phyloP scores from a whole-genome alignment of 73 alveolate genomes.

The Stentor coeruleus region DNA sequence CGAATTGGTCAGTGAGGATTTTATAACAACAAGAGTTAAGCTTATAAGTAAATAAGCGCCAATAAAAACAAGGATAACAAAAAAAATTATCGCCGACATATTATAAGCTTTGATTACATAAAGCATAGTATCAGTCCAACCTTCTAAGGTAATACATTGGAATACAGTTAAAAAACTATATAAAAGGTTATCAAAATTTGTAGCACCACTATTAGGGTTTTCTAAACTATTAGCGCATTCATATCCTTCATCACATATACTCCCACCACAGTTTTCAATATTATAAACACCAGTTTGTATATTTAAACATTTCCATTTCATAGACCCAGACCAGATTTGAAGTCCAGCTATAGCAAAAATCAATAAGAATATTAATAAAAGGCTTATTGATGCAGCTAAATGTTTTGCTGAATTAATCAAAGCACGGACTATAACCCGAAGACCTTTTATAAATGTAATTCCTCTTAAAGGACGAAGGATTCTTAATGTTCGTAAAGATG shows the following conservation, averaged over 20 bases:
- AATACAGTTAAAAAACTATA: constrained; percentile 60
- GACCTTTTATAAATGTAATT: constrained; percentile 36
- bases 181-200: constrained; percentile 45
- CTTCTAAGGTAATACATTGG: constrained; percentile 77
- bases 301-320: constrained; percentile 72
- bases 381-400: constrained; percentile 57
- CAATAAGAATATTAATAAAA: constrained; percentile 78
- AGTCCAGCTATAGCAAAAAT: constrained; percentile 96
- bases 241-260: constrained; percentile 29
- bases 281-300: constrained; percentile 45
- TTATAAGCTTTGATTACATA: constrained; percentile 49
- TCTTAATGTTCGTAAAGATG: constrained; percentile 42
- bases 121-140: constrained; percentile 75
- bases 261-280: constrained; percentile 40
- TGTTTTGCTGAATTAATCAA: constrained; percentile 39
- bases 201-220: constrained; percentile 38
- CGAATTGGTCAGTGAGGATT: constrained; percentile 46
- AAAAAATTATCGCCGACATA: constrained; percentile 9
- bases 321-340: constrained; percentile 84
- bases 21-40: constrained; percentile 83
- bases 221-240: constrained; percentile 38
- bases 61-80: constrained; percentile 30
- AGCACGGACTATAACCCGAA: constrained; percentile 42
- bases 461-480: constrained; percentile 49
- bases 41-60: constrained; percentile 82